A percentile compares a stretch with the other conserved stretches of the same genome.
Evolutionary conservation across 179 eudicot species (phyloP).

Genomic region (Sideroxylon spinosum): DNA sequence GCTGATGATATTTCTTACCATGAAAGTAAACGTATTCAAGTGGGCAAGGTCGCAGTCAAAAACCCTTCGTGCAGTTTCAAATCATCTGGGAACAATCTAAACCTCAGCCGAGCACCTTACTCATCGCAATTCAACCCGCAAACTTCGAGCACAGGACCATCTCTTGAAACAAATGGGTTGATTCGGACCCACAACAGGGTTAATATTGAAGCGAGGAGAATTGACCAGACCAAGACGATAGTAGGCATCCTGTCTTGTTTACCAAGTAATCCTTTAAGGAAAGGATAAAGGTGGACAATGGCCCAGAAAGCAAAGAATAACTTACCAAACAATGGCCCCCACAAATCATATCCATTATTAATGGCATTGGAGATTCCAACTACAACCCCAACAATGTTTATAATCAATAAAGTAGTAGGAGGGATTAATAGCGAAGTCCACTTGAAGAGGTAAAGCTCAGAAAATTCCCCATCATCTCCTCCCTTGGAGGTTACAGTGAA

Average conservation of each 20-base stretch:
- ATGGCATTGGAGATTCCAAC: conserved; percentile 41
- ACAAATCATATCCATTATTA: conserved; percentile 43
- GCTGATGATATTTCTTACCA: background rate
- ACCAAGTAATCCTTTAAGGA: conserved; percentile 46
- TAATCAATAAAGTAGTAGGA: conserved; percentile 36
- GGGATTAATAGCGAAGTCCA: conserved; percentile 48
- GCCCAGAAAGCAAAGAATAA: conserved; percentile 50
- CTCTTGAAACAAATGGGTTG: conserved; percentile 67
- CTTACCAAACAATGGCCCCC: conserved; percentile 48
- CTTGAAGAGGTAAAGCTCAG: conserved; percentile 42
- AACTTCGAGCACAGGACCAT: conserved; percentile 72
- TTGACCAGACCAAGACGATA: conserved; percentile 69
- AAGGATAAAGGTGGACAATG: conserved; percentile 44
- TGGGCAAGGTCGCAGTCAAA: background rate
- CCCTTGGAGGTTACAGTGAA: conserved; percentile 90
- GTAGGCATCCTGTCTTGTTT: conserved; percentile 47
- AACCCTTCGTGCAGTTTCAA: background rate
- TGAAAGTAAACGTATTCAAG: background rate
- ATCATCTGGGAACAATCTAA: background rate
- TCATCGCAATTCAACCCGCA: conserved; percentile 79
- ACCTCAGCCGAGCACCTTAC: background rate
- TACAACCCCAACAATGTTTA: conserved; percentile 38
- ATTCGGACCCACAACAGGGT: conserved; percentile 89
- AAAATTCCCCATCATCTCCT: conserved; percentile 48
- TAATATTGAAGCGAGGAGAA: conserved; percentile 67